phyloP scores from a whole-genome alignment of 768 basidiomycete genomes.

The Pulveroboletus sp. region DNA sequence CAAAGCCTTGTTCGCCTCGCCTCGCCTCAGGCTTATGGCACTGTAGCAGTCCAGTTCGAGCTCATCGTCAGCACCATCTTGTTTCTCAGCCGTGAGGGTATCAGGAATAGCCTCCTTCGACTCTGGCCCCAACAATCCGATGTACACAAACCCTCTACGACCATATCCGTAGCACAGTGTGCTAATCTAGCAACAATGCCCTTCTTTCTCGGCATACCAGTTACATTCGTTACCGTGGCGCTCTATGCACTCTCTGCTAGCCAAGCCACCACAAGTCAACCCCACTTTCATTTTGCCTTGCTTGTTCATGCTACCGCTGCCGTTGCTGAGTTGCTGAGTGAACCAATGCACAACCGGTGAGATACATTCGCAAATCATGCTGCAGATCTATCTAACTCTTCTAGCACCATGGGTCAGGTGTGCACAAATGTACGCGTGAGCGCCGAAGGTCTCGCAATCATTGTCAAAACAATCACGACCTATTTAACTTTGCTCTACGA shows the following conservation, averaged over 20 bases:
- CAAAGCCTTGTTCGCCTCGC: slow-evolving; percentile 82
- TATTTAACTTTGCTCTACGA: slow-evolving; percentile 63
- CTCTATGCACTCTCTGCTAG: slow-evolving; percentile 58
- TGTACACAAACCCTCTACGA: neutral
- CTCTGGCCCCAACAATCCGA: slow-evolving; percentile 29
- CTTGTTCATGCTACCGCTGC: slow-evolving; percentile 72
- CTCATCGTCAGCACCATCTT: slow-evolving; percentile 85
- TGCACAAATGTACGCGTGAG: slow-evolving; percentile 70
- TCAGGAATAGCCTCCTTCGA: slow-evolving; percentile 84
- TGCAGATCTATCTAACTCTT: slow-evolving; percentile 18
- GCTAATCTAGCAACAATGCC: slow-evolving; percentile 63
- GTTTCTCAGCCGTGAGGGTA: slow-evolving; percentile 91
- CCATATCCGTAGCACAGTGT: slow-evolving; percentile 17
- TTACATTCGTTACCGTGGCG: slow-evolving; percentile 50
- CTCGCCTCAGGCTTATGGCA: slow-evolving; percentile 83
- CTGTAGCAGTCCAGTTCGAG: slow-evolving; percentile 93
- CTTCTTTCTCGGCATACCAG: slow-evolving; percentile 61
- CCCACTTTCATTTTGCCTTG: slow-evolving; percentile 62
- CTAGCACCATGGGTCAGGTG: slow-evolving; percentile 67
- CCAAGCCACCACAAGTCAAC: slow-evolving; percentile 54
- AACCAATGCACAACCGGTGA: slow-evolving; percentile 78
- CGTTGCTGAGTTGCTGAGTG: slow-evolving; percentile 72
- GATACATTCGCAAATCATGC: slow-evolving; percentile 18
- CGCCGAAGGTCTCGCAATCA: slow-evolving; percentile 84
- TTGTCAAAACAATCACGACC: slow-evolving; percentile 68